Evolutionary conservation across 2,329 filamentous ascomycete species (phyloP), one percentile per base, ranked within the genome.

Genomic region (Penicillium sp.): DNA sequence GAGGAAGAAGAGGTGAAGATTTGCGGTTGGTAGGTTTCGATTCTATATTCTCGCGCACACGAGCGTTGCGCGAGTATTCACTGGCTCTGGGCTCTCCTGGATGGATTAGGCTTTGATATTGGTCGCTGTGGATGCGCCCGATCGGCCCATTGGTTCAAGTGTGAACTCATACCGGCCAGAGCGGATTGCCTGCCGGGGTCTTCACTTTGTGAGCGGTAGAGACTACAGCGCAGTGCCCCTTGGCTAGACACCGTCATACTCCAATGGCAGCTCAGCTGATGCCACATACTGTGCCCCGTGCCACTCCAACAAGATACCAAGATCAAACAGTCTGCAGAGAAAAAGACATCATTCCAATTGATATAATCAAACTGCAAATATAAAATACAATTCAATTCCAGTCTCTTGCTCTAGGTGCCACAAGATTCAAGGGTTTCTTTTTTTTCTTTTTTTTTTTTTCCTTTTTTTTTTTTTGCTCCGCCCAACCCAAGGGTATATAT

Each of bases 1-100:
- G 72, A 80, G 79, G 66, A 79, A 76, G 62, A 76, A 76, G 66
- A 72, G 67, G 54, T 73, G 69, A 68, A 63, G 46, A 9, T 24
- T 4, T 26, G 32, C 7, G 20, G 34, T 10, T 10, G 52, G 24
- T 47, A 24, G 37, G 49, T 45, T 49, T 49, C 40, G 29, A 49
- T 37, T 55, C 18, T 32, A 43, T 49, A 10, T 47, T 44, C 1
- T 18, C 35, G 22, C 22, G 38, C 46, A 48, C 32, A 39, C 18
- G 26, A 26, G 18, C 47, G 22, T 50, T 50, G 38, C 31, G 18
- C 38, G 38, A 24, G 32, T 42, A n/a, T 35, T 34, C 13, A 10
- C 31, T 16, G 18, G 24, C 32, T 31, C 43, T 32, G 44, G 7
- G 39, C 18, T 42, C 5, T 52, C 13, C 29, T 46, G 31, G 16